Evolutionary conservation across 371 early-diverging fungal genomes (phyloP).

Genomic region (Lichtheimia hyalospora): DNA sequence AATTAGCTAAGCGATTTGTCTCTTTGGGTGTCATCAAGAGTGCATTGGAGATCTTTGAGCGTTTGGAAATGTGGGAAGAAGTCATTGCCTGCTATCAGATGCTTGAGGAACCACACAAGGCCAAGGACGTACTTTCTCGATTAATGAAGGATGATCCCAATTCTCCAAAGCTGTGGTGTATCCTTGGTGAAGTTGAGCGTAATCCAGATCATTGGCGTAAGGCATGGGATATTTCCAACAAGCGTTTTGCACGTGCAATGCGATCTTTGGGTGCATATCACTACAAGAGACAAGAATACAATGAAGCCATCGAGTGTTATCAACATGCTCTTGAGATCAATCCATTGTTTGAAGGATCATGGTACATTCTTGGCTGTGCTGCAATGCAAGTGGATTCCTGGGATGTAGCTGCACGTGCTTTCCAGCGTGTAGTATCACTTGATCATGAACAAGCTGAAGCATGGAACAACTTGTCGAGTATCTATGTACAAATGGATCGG

Average conservation of each 20-base stretch:
- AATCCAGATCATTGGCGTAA: slow-evolving; percentile 80
- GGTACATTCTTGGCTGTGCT: slow-evolving; percentile 96
- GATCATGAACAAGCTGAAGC: slow-evolving; percentile 90
- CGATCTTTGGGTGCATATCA: slow-evolving; percentile 85
- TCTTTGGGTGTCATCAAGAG: slow-evolving; percentile 85
- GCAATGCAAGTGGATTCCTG: slow-evolving; percentile 82
- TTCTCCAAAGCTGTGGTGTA: slow-evolving; percentile 83
- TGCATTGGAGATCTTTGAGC: slow-evolving; percentile 90
- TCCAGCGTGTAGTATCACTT: slow-evolving; percentile 72
- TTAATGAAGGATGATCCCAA: slow-evolving; percentile 67
- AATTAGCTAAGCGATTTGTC: slow-evolving; percentile 83
- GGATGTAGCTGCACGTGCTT: slow-evolving; percentile 75
- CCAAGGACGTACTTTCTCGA: slow-evolving; percentile 70
- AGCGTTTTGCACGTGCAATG: slow-evolving; percentile 89
- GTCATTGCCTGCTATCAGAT: slow-evolving; percentile 82
- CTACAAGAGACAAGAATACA: slow-evolving; percentile 62
- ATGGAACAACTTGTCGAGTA: slow-evolving; percentile 94
- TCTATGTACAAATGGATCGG: slow-evolving; percentile 68
- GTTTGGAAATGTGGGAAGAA: slow-evolving; percentile 94
- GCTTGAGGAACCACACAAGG: slow-evolving; percentile 80
- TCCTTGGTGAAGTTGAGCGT: slow-evolving; percentile 84
- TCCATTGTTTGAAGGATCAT: slow-evolving; percentile 91
- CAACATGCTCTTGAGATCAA: slow-evolving; percentile 86
- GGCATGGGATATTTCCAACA: slow-evolving; percentile 87
- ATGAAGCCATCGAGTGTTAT: slow-evolving; percentile 59